Evolutionary conservation across 1,284 basidiomycete species (phyloP).

Genomic region (Volvariella surrecta): DNA sequence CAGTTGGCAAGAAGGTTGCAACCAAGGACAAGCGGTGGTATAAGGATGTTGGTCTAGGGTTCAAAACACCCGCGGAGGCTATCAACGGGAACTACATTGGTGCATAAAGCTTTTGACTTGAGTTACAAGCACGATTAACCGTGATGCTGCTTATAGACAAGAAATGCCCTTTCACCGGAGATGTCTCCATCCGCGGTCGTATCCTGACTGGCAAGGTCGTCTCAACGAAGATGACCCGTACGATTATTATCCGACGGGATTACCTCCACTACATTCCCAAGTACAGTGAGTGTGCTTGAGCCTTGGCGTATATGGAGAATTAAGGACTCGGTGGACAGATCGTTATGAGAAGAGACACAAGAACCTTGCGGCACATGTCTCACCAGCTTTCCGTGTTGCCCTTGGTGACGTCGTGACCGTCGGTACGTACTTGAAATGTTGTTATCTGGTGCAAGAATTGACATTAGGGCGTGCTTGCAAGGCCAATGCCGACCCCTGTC

Average conservation of each 20-base stretch:
- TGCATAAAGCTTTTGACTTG: conserved; percentile 25
- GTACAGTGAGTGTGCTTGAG: conserved; percentile 66
- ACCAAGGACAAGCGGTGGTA: conserved; percentile 98
- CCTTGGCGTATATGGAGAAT: neutral
- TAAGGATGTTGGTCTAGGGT: conserved; percentile 96
- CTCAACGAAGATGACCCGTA: conserved; percentile 99
- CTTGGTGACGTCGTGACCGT: conserved; percentile 92
- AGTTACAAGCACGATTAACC: neutral
- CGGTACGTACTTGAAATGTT: conserved; percentile 45
- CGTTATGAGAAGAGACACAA: conserved; percentile 98
- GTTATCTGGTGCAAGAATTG: neutral
- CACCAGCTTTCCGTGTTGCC: conserved; percentile 97
- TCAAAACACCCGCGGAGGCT: conserved; percentile 95
- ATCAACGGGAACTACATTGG: conserved; percentile 97
- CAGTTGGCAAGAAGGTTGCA: conserved; percentile 82
- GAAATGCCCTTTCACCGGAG: conserved; percentile 98
- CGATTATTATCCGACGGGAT: conserved; percentile 96
- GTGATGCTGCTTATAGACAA: conserved; percentile 60
- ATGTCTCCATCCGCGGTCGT: conserved; percentile 97
- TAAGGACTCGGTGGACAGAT: conserved; percentile 39
- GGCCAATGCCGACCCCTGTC: conserved; percentile 98
- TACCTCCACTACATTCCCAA: conserved; percentile 99
- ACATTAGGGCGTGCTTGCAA: conserved; percentile 18
- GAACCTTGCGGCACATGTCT: conserved; percentile 96
- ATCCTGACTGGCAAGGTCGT: conserved; percentile 97